A percentile compares a stretch with the other conserved stretches of the same genome.
These are phyloP conservation scores for Neckera pumila DNA, from an alignment of 225 moss, liverwort and hornwort species.

Conservation along the genomic window DNA sequence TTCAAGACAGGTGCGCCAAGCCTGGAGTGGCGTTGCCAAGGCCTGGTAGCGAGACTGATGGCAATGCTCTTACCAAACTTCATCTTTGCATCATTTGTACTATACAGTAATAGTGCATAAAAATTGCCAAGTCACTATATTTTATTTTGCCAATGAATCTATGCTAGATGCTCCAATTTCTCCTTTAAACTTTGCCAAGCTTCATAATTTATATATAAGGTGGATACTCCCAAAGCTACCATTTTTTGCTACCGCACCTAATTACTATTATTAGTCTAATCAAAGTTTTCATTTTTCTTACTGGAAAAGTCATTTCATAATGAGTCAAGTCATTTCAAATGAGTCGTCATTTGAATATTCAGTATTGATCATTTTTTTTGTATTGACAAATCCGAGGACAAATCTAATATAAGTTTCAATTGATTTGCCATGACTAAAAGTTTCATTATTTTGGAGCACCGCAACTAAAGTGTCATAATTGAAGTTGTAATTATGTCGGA, in stretches of 20 bases:
- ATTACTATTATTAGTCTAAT: too few relatives aligned
- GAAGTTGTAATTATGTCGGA: neutral
- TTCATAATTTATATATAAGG: accelerated
- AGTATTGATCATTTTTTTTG: neutral
- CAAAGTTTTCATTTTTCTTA: too few relatives aligned
- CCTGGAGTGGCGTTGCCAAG: too few relatives aligned
- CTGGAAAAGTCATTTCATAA: too few relatives aligned
- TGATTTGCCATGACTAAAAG: neutral
- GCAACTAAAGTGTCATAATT: neutral
- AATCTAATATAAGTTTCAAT: neutral
- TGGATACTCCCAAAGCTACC: too few relatives aligned
- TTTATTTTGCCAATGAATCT: neutral
- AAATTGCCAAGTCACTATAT: neutral
- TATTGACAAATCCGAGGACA: accelerated
- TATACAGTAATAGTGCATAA: neutral
- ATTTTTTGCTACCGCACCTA: too few relatives aligned
- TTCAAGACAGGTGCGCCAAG: too few relatives aligned
- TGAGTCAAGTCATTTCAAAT: too few relatives aligned
- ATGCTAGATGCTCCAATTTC: too few relatives aligned
- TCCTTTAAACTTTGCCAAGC: neutral
- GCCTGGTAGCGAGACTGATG: too few relatives aligned
- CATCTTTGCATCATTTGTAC: neutral
- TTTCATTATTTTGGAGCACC: neutral
- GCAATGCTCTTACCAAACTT: too few relatives aligned
- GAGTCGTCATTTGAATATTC: too few relatives aligned